These are phyloP conservation scores for Termitomyces sp. DNA, from an alignment of 768 basidiomycete species.

Conservation along the genomic window DNA sequence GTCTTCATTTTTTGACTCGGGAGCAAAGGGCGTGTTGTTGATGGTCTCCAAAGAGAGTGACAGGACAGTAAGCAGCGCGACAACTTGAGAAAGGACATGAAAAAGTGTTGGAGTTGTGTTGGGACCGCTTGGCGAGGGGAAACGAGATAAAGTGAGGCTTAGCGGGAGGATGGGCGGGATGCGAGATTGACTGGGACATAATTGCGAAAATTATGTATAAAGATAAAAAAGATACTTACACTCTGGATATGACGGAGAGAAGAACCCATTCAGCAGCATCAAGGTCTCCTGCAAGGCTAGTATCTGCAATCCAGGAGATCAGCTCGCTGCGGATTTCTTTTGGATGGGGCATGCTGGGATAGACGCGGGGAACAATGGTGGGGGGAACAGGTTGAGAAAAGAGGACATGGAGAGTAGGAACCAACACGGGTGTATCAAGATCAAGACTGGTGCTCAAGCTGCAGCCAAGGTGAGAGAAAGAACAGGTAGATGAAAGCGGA, in stretches of 20 bases:
- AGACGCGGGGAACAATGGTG: constrained; percentile 33
- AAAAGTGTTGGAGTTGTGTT: constrained; percentile 41
- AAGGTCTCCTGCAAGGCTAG: constrained; percentile 62
- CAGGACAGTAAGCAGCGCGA: constrained; percentile 50
- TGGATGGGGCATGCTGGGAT: constrained; percentile 21
- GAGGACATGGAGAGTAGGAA: constrained; percentile 68
- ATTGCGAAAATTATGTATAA: neutral
- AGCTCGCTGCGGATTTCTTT: constrained; percentile 42
- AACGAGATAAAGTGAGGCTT: constrained; percentile 56
- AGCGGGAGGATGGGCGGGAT: constrained; percentile 62
- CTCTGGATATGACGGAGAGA: constrained; percentile 49
- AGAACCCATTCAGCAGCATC: constrained; percentile 74
- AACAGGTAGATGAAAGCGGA: neutral
- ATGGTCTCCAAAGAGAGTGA: constrained; percentile 58
- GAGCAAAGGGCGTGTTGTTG: constrained; percentile 53
- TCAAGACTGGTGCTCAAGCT: constrained; percentile 39
- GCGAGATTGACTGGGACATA: constrained; percentile 51
- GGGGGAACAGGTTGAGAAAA: constrained; percentile 38
- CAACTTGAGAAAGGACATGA: constrained; percentile 47
- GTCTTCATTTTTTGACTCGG: constrained; percentile 66
- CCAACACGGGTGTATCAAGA: constrained; percentile 25
- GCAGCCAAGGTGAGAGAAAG: constrained; percentile 8
- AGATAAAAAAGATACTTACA: constrained; percentile 39
- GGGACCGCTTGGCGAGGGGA: constrained; percentile 34
- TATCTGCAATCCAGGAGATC: constrained; percentile 66